Percentiles rank a stretch among this genome's conserved stretches.
Evolutionary conservation across 805 yeast genomes (phyloP).

Genomic region (Candida maesae): DNA sequence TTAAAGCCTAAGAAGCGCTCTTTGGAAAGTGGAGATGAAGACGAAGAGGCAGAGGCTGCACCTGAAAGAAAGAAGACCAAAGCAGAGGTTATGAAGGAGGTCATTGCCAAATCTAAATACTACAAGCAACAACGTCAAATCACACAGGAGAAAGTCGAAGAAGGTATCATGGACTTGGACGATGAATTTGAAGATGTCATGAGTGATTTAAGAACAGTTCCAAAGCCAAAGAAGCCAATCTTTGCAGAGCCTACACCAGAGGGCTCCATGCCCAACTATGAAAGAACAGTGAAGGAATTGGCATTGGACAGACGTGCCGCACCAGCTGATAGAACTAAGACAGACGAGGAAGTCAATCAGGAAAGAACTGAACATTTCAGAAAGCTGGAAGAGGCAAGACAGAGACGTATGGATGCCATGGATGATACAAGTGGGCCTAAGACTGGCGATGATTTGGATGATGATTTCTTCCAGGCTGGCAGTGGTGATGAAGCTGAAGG

Average conservation of each 20-base stretch:
- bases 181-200: constrained; percentile 70
- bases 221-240: constrained; percentile 28
- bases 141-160: constrained; percentile 55
- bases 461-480: constrained; percentile 50
- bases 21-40: constrained; percentile 24
- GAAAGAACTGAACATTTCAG: constrained; percentile 61
- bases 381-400: constrained; percentile 62
- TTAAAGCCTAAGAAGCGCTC: constrained; percentile 33
- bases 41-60: constrained; percentile 35
- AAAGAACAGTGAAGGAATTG: constrained; percentile 60
- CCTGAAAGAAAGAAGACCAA: constrained; percentile 63
- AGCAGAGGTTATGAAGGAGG: constrained; percentile 82
- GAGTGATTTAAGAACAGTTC: constrained; percentile 42
- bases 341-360: constrained; percentile 61
- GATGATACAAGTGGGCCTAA: constrained; percentile 36
- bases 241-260: constrained; percentile 30
- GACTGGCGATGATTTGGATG: constrained; percentile 66
- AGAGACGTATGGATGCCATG: constrained; percentile 72
- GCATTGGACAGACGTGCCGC: constrained; percentile 71
- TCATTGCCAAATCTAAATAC: constrained; percentile 77
- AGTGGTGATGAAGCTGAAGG: constrained; percentile 45
- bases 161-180: constrained; percentile 62
- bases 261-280: constrained; percentile 48
- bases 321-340: constrained; percentile 78
- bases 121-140: constrained; percentile 73